Percentiles rank a stretch among this genome's conserved stretches.
These are phyloP conservation scores for Chaetomidium leptoderma DNA, from an alignment of 495 filamentous ascomycete species.

Conservation along the genomic window DNA sequence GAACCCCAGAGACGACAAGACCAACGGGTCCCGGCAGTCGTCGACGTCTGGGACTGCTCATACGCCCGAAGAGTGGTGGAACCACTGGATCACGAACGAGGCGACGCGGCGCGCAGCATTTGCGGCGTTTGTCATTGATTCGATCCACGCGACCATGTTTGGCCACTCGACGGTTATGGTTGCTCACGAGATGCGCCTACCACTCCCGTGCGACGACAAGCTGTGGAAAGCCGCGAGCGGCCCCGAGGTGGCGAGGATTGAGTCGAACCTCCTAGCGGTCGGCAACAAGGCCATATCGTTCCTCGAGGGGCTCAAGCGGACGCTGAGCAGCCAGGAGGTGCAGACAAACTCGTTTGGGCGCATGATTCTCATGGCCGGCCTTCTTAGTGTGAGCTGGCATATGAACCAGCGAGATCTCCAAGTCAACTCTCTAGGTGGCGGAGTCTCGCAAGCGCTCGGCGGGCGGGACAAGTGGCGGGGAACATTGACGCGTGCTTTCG, in stretches of 20 bases:
- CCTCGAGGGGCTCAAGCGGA: conserved; percentile 85
- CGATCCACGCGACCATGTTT: conserved; percentile 97
- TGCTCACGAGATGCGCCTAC: conserved; percentile 88
- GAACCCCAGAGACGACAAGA: conserved; percentile 63
- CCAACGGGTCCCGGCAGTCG: conserved; percentile 56
- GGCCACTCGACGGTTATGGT: conserved; percentile 97
- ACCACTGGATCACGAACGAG: conserved; percentile 93
- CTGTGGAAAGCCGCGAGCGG: conserved; percentile 91
- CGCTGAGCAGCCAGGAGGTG: conserved; percentile 79
- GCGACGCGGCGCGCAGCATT: conserved; percentile 87
- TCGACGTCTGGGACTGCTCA: conserved; percentile 55
- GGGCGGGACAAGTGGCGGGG: conserved; percentile 91
- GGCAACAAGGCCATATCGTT: conserved; percentile 86
- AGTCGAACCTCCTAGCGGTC: conserved; percentile 73
- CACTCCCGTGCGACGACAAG: conserved; percentile 88
- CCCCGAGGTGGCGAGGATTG: conserved; percentile 81
- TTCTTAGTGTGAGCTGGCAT: conserved; percentile 94
- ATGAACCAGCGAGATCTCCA: conserved; percentile 97
- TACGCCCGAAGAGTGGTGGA: conserved; percentile 88
- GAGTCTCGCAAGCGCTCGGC: conserved; percentile 70
- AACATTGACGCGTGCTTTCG: conserved; percentile 81
- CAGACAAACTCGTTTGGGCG: conserved; percentile 92
- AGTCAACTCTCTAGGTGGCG: conserved; percentile 76
- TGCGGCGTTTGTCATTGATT: conserved; percentile 92
- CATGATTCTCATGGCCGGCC: conserved; percentile 90